Conservation (phyloP, 306 rosid species). For the Carpinus viminea region DNA sequence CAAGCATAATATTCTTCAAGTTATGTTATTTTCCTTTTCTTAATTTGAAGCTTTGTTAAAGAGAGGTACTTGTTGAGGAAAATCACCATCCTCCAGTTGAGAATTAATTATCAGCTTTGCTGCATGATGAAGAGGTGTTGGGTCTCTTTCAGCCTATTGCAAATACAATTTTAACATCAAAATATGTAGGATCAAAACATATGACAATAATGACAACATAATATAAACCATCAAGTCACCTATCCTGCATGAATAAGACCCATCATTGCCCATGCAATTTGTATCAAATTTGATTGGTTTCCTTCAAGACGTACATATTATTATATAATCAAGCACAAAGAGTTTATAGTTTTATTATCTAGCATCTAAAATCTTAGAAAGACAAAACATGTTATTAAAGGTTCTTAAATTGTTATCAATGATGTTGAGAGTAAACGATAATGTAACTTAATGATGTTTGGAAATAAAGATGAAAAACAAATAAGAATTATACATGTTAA, state of each 20-base stretch:
- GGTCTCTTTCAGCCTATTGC: slow-evolving; percentile 53
- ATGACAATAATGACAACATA: too few species aligned
- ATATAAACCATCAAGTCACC: slow-evolving; percentile 19
- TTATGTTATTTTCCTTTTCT: neutral
- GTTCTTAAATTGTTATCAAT: neutral
- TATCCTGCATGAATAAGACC: slow-evolving; percentile 57
- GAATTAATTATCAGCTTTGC: slow-evolving; percentile 58
- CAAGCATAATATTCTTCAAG: slow-evolving; percentile 19
- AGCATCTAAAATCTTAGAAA: too few species aligned
- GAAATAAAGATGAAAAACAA: too few species aligned
- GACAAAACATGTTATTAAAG: neutral
- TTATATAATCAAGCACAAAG: slow-evolving; percentile 8
- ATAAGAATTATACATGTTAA: too few species aligned
- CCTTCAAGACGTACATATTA: slow-evolving; percentile 51
- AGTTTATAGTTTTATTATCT: neutral
- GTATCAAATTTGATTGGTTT: slow-evolving; percentile 58
- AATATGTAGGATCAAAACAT: neutral
- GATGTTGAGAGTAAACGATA: neutral
- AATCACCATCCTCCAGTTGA: slow-evolving; percentile 61
- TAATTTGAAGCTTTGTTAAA: neutral
- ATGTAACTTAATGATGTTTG: too few species aligned
- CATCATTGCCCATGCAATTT: slow-evolving; percentile 72
- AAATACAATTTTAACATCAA: neutral
- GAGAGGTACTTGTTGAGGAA: slow-evolving; percentile 59
- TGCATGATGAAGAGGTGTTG: slow-evolving; percentile 57